Evolutionary conservation across 495 filamentous ascomycete species (phyloP).

Genomic region (Neurospora sp.): DNA sequence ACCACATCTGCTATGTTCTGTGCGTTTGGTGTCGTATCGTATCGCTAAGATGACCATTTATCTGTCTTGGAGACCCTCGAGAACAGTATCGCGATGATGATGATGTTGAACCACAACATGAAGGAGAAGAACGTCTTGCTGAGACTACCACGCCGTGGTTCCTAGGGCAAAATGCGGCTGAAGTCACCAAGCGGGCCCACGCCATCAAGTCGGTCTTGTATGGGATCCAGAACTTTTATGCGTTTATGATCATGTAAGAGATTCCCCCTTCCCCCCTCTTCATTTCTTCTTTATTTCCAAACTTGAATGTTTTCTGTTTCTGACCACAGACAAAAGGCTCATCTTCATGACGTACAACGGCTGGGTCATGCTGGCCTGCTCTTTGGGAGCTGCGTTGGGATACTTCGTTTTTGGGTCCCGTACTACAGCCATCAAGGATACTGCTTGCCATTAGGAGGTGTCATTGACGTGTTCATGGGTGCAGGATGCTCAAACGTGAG

Average conservation of each 20-base stretch:
- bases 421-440: conserved; percentile 63
- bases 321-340: conserved; percentile 48
- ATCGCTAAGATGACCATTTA: conserved; percentile 9
- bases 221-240: conserved; percentile 93
- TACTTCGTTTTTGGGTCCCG: conserved; percentile 71
- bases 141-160: conserved; percentile 39
- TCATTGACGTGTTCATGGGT: neutral
- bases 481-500: neutral
- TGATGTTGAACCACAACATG: conserved; percentile 4
- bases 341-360: conserved; percentile 99
- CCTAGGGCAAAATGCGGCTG: conserved; percentile 37
- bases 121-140: conserved; percentile 45
- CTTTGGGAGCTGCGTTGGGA: conserved; percentile 78
- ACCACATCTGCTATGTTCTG: neutral
- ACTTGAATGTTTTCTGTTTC: neutral
- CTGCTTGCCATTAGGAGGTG: conserved; percentile 72
- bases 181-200: conserved; percentile 55
- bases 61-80: neutral
- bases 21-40: neutral
- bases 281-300: too few species aligned
- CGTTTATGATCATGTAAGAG: conserved; percentile 96
- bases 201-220: conserved; percentile 75
- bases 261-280: too few species aligned
- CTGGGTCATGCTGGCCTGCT: conserved; percentile 88
- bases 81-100: conserved; percentile 1